These are phyloP conservation scores for Neonectria neomacrospora DNA, from an alignment of 2,329 filamentous ascomycete genomes.

Conservation along the genomic window DNA sequence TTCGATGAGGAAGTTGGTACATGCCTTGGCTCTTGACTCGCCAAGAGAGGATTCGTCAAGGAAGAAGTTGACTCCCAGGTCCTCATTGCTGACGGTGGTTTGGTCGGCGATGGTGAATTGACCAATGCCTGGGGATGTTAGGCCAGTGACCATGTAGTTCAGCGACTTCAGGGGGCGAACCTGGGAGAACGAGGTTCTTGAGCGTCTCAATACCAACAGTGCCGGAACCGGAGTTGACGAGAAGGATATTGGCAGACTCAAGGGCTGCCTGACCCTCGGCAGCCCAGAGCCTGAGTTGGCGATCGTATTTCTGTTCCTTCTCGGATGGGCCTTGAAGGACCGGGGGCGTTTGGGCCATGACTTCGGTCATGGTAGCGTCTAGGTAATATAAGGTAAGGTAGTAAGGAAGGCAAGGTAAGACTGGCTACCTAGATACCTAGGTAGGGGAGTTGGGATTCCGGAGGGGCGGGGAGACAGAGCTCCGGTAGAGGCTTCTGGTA, in stretches of 20 bases:
- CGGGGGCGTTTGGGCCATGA: constrained; percentile 47
- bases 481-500: constrained; percentile 2
- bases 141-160: neutral
- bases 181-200: constrained; percentile 96
- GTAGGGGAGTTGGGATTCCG: neutral
- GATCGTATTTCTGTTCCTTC: constrained; percentile 86
- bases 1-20: constrained; percentile 81
- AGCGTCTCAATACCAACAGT: constrained; percentile 90
- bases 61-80: constrained; percentile 97
- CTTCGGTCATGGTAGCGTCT: constrained; percentile 43
- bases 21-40: constrained; percentile 80
- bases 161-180: constrained; percentile 51
- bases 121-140: constrained; percentile 73
- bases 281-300: constrained; percentile 95
- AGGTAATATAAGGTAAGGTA: neutral
- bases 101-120: constrained; percentile 92
- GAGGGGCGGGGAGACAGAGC: neutral
- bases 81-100: constrained; percentile 78
- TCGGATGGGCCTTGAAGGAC: constrained; percentile 64
- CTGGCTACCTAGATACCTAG: neutral
- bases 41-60: constrained; percentile 83
- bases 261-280: constrained; percentile 90
- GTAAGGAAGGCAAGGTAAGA: too few species aligned
- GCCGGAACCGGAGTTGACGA: constrained; percentile 88
- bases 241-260: constrained; percentile 89